These are phyloP conservation scores for Tolypocladium pustulatum DNA, from an alignment of 2,329 filamentous ascomycete species.

Conservation along the genomic window DNA sequence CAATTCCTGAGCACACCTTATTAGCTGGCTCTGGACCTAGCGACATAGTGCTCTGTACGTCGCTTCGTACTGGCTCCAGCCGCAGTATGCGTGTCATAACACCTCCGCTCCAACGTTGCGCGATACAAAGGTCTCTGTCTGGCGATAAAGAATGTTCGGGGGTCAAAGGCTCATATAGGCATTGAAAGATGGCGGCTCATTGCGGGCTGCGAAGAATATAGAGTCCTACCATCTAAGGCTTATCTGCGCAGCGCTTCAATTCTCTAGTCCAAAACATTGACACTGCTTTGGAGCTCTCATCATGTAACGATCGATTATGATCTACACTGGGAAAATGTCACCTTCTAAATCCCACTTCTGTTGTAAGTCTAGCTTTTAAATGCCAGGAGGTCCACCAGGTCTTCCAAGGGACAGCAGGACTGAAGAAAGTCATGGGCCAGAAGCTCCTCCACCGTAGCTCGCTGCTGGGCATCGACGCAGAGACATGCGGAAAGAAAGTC, in stretches of 20 bases:
- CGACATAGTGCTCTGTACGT: too few species aligned
- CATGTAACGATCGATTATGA: too few species aligned
- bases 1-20: background rate
- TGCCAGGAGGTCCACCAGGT: slow-evolving; percentile 74
- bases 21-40: background rate
- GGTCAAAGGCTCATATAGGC: too few species aligned
- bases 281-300: too few species aligned
- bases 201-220: too few species aligned
- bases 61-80: background rate
- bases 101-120: background rate
- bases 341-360: background rate
- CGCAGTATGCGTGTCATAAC: background rate
- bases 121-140: too few species aligned
- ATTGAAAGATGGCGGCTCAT: too few species aligned
- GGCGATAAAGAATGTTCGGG: too few species aligned
- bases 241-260: too few species aligned
- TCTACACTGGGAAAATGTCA: too few species aligned
- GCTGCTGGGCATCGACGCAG: slow-evolving; percentile 90
- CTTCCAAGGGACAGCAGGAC: slow-evolving; percentile 74
- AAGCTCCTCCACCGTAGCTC: slow-evolving; percentile 84
- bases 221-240: too few species aligned
- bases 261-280: too few species aligned
- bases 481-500: slow-evolving; percentile 92
- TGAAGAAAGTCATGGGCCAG: slow-evolving; percentile 89
- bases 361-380: slow-evolving; percentile 52